A percentile compares a stretch with the other conserved stretches of the same genome.
Conservation (phyloP, 2,329 filamentous ascomycete species). For the Arthrobotrys sphaeroides region DNA sequence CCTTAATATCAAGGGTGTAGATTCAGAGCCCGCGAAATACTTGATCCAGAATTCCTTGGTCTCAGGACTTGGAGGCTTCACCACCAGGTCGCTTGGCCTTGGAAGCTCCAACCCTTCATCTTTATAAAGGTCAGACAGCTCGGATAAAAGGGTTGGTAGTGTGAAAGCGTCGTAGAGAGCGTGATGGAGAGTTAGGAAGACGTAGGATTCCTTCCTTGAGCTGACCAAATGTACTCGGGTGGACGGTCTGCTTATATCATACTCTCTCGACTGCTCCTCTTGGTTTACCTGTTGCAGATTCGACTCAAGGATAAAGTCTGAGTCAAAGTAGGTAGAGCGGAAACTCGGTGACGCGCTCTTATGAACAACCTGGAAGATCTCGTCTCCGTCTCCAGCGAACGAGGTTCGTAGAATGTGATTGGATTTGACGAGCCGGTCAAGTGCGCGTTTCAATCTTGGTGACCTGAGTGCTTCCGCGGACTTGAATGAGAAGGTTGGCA, state of each 20-base stretch:
- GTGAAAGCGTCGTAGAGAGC: slow-evolving; percentile 88
- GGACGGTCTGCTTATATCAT: slow-evolving; percentile 42
- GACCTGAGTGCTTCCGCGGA: slow-evolving; percentile 62
- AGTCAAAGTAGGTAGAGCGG: slow-evolving; percentile 38
- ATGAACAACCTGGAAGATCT: slow-evolving; percentile 70
- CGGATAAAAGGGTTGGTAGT: slow-evolving; percentile 71
- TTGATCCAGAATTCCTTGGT: slow-evolving; percentile 33
- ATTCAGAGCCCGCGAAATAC: slow-evolving; percentile 41
- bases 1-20: slow-evolving; percentile 42
- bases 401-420: slow-evolving; percentile 75
- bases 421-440: slow-evolving; percentile 68
- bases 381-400: slow-evolving; percentile 68
- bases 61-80: slow-evolving; percentile 14
- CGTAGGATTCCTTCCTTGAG: slow-evolving; percentile 44
- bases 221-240: slow-evolving; percentile 37
- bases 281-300: slow-evolving; percentile 12
- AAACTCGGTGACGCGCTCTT: slow-evolving; percentile 59
- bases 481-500: slow-evolving; percentile 74
- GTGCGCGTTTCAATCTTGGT: slow-evolving; percentile 67
- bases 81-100: background rate
- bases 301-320: background rate
- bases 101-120: background rate
- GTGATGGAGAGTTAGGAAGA: slow-evolving; percentile 76
- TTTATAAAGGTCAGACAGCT: slow-evolving; percentile 64
- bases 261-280: slow-evolving; percentile 19